phyloP scores from a whole-genome alignment of 2,329 filamentous ascomycete genomes.

The Fusarium dimerum region DNA sequence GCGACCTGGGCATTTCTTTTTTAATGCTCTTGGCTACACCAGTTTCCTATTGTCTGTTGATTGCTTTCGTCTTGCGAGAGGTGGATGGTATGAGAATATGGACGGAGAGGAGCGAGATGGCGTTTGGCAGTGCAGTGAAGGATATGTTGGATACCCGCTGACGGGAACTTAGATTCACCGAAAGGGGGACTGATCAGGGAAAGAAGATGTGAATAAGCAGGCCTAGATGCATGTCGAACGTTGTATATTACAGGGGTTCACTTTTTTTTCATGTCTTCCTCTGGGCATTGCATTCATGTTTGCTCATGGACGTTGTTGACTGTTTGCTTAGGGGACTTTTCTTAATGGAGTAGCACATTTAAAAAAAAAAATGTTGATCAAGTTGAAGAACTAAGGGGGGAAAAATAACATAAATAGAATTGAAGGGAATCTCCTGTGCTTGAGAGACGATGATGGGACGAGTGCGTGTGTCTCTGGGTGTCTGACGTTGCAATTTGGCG shows the following conservation, averaged over 20 bases:
- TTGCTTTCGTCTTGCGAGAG: neutral
- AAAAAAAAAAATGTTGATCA: neutral
- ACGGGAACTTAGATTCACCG: neutral
- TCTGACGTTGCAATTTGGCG: neutral
- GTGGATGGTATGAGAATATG: neutral
- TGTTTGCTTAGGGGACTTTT: neutral
- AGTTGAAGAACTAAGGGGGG: neutral
- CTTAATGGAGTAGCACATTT: neutral
- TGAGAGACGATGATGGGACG: neutral
- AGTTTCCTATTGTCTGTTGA: conserved; percentile 7
- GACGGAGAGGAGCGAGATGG: neutral
- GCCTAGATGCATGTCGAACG: neutral
- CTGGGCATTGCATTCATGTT: neutral
- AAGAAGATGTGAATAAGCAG: neutral
- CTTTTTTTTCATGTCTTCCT: neutral
- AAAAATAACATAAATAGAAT: neutral
- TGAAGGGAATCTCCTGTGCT: no score
- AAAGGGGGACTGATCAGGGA: neutral
- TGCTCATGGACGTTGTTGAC: neutral
- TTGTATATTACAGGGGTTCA: neutral
- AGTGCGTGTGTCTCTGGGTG: neutral
- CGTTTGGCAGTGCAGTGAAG: neutral
- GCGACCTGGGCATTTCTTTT: conserved; percentile 24
- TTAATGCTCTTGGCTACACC: conserved; percentile 24
- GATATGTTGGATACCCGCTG: neutral